phyloP scores from a whole-genome alignment of 345 rosid genomes.

The Populus tremula region DNA sequence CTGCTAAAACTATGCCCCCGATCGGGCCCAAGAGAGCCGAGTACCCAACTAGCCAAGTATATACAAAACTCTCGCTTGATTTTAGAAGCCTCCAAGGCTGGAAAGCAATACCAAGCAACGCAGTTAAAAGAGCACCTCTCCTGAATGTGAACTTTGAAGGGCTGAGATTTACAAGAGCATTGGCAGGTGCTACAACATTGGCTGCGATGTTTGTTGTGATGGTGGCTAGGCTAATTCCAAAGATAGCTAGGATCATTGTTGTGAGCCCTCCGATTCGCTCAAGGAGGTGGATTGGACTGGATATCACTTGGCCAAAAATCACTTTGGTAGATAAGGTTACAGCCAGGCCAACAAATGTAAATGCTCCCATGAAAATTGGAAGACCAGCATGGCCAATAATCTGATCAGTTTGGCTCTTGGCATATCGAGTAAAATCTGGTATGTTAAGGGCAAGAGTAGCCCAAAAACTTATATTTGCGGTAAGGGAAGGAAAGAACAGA shows the following conservation, averaged over 20 bases:
- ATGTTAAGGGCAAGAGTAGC: conserved; percentile 86
- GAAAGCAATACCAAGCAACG: conserved; percentile 71
- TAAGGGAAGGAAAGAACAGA: conserved; percentile 79
- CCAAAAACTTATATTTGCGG: conserved; percentile 97
- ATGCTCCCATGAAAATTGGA: conserved; percentile 84
- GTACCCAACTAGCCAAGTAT: conserved; percentile 89
- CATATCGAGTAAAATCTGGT: conserved; percentile 83
- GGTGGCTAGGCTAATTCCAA: conserved; percentile 83
- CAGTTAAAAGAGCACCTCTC: conserved; percentile 79
- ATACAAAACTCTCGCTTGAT: conserved; percentile 93
- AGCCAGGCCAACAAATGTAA: conserved; percentile 84
- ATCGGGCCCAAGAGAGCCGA: conserved; percentile 89
- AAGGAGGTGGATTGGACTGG: conserved; percentile 75
- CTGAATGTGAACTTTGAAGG: conserved; percentile 78
- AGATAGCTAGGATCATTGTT: conserved; percentile 57
- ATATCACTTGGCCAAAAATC: conserved; percentile 73
- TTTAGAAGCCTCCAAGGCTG: conserved; percentile 87
- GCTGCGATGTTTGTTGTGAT: conserved; percentile 91
- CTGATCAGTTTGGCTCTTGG: conserved; percentile 72
- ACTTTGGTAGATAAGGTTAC: conserved; percentile 70
- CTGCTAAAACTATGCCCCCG: conserved; percentile 67
- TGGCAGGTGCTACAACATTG: conserved; percentile 88
- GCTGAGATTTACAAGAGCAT: conserved; percentile 81
- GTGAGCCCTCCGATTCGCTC: conserved; percentile 66
- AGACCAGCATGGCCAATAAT: conserved; percentile 78